Conservation (phyloP, 2,329 filamentous ascomycete genomes). For the Ascochyta pisi region DNA sequence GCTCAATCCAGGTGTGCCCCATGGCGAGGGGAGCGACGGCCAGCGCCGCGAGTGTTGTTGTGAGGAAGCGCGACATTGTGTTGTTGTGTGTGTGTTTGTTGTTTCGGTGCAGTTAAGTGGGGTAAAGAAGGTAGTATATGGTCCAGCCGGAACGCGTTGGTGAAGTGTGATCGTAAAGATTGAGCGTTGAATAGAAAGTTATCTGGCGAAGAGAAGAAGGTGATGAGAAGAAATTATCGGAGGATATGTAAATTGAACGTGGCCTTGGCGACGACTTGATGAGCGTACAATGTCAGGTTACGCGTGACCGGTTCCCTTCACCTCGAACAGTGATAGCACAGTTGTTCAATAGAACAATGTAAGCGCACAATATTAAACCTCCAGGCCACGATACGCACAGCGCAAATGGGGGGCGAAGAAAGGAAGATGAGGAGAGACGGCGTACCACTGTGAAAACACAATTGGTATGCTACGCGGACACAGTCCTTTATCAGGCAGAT, state of each 20-base stretch:
- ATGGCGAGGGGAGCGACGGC: conserved; percentile 27
- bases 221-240: conserved; percentile 12
- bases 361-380: conserved; percentile 21
- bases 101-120: conserved; percentile 6
- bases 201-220: conserved; percentile 4
- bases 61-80: conserved; percentile 30
- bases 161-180: conserved; percentile 4
- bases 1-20: conserved; percentile 82
- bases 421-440: conserved; percentile 27
- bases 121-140: conserved; percentile 6
- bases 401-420: conserved; percentile 23
- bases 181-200: conserved; percentile 4
- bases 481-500: conserved; percentile 41
- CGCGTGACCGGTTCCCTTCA: conserved; percentile 34
- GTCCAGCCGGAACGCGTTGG: conserved; percentile 17
- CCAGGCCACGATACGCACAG: conserved; percentile 24
- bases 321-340: conserved; percentile 31
- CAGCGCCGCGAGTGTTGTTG: conserved; percentile 25
- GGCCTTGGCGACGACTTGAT: conserved; percentile 21
- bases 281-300: conserved; percentile 27
- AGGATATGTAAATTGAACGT: conserved; percentile 19
- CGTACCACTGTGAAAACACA: conserved; percentile 22
- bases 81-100: conserved; percentile 8
- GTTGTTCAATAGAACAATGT: conserved; percentile 37
- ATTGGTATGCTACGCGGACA: conserved; percentile 25